Evolutionary conservation across 2,329 filamentous ascomycete species (phyloP).

Genomic region (Trichoderma endophyticum): DNA sequence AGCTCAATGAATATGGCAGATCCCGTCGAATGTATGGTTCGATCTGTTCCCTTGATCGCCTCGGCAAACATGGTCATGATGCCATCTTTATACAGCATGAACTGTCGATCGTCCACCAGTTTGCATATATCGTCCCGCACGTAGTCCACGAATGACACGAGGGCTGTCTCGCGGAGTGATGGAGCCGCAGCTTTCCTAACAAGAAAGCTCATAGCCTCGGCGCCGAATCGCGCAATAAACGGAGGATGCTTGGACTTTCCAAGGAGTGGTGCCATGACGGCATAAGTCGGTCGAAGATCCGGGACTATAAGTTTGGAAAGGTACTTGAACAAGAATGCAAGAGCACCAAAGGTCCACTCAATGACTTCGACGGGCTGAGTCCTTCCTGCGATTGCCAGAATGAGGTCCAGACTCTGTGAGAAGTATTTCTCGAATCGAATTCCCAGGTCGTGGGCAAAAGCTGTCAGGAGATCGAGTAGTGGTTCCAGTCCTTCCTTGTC

Average conservation of each 20-base stretch:
- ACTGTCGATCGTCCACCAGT: constrained; percentile 52
- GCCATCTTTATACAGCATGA: constrained; percentile 74
- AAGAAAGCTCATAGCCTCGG: constrained; percentile 91
- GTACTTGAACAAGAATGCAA: constrained; percentile 97
- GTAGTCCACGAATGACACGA: constrained; percentile 69
- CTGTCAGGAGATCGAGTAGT: constrained; percentile 80
- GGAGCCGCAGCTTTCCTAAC: constrained; percentile 81
- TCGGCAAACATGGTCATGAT: constrained; percentile 91
- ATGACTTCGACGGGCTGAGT: constrained; percentile 83
- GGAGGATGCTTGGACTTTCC: constrained; percentile 78
- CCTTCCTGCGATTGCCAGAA: constrained; percentile 74
- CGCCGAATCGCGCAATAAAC: constrained; percentile 87
- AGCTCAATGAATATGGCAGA: constrained; percentile 52
- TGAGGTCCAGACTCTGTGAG: constrained; percentile 66
- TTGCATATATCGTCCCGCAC: constrained; percentile 65
- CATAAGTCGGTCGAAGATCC: constrained; percentile 79
- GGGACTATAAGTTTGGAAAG: constrained; percentile 82
- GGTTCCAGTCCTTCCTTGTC: constrained; percentile 82
- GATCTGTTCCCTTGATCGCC: constrained; percentile 63
- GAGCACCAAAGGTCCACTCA: constrained; percentile 92
- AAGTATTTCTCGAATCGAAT: constrained; percentile 87
- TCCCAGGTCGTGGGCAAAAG: constrained; percentile 92
- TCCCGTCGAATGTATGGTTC: constrained; percentile 58
- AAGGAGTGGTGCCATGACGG: constrained; percentile 78
- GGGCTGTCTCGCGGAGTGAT: constrained; percentile 69